Conservation (phyloP, 2,329 filamentous ascomycete genomes). For the Fonsecaea multimorphosa region DNA sequence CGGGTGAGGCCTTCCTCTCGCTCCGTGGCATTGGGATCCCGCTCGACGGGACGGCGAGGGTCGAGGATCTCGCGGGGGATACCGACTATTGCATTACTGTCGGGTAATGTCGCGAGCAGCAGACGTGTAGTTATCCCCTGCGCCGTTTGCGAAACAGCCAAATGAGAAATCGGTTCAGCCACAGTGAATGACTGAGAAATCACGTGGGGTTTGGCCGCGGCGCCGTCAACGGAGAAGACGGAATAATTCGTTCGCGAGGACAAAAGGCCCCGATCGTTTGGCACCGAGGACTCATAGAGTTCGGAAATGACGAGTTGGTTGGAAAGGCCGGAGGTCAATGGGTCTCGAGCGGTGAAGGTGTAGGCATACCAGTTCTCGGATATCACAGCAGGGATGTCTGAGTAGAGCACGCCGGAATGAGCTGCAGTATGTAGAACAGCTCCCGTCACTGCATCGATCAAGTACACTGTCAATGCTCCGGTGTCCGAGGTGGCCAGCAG, state of each 20-base stretch:
- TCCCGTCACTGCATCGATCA: constrained; percentile 86
- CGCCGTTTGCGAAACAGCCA: constrained; percentile 84
- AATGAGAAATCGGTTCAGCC: constrained; percentile 75
- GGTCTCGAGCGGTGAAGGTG: constrained; percentile 64
- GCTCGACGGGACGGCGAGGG: constrained; percentile 81
- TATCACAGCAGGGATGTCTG: constrained; percentile 76
- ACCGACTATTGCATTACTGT: constrained; percentile 74
- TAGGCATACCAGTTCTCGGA: constrained; percentile 97
- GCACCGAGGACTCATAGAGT: constrained; percentile 81
- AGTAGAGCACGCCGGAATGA: constrained; percentile 75
- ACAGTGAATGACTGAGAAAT: constrained; percentile 82
- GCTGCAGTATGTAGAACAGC: constrained; percentile 73
- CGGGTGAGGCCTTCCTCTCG: constrained; percentile 79
- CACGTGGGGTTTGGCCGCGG: constrained; percentile 71
- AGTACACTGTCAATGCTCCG: constrained; percentile 69
- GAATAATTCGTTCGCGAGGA: constrained; percentile 72
- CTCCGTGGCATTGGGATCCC: constrained; percentile 80
- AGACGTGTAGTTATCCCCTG: constrained; percentile 89
- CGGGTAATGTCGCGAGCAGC: constrained; percentile 77
- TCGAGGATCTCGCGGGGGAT: constrained; percentile 82
- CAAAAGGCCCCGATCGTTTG: constrained; percentile 84
- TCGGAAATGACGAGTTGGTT: constrained; percentile 87
- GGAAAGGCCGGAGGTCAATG: constrained; percentile 68
- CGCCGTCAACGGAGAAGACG: constrained; percentile 70
- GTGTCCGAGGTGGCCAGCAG: constrained; percentile 71